Percentiles rank a stretch among this genome's conserved stretches.
These are phyloP conservation scores for Cruciata laevipes DNA, from an alignment of 257 asterid species.

Conservation along the genomic window DNA sequence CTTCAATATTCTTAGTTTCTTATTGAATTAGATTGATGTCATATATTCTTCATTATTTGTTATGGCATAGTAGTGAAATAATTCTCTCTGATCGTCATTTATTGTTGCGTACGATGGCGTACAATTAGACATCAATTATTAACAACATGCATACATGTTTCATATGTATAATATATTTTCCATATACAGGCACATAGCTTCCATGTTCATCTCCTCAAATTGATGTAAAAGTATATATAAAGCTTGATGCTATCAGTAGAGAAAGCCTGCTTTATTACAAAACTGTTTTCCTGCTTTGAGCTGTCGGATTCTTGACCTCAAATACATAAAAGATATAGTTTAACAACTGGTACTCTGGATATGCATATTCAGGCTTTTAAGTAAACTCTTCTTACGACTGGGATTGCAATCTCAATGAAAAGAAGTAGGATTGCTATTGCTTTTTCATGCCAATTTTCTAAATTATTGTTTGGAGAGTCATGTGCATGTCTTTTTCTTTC, in stretches of 20 bases:
- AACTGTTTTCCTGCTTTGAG: neutral
- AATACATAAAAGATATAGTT: neutral
- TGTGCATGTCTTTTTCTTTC: neutral
- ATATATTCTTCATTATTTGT: neutral
- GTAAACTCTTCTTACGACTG: neutral
- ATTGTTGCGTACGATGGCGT: neutral
- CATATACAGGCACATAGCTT: neutral
- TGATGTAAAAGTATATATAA: neutral
- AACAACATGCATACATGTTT: neutral
- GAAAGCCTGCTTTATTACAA: neutral
- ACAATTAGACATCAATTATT: neutral
- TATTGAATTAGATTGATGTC: neutral
- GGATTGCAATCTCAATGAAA: conserved; percentile 2
- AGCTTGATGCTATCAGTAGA: neutral
- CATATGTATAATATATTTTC: no score
- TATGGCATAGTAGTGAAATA: neutral
- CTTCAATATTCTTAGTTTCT: neutral
- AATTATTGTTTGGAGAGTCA: neutral
- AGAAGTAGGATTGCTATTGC: neutral
- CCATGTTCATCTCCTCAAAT: neutral
- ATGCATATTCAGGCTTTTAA: neutral
- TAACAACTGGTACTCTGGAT: neutral
- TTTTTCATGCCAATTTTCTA: neutral
- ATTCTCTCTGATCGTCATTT: neutral
- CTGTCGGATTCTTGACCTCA: neutral